A percentile compares a stretch with the other conserved stretches of the same genome.
phyloP scores from a whole-genome alignment of 139 green algal genomes.

The Trebouxia sp. region DNA sequence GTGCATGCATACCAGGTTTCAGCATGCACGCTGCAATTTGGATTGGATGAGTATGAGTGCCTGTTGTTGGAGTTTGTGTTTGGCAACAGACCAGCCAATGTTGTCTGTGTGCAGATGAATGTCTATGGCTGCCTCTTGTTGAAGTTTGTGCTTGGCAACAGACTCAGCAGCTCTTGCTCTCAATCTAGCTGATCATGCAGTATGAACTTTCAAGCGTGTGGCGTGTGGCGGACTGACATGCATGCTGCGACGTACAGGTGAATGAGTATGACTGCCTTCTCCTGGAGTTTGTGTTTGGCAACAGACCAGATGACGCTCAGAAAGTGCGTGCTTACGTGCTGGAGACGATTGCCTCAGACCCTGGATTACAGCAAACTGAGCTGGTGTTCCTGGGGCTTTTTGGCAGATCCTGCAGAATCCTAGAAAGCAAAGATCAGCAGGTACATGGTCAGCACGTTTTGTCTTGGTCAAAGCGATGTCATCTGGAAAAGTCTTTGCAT shows the following conservation, averaged over 20 bases:
- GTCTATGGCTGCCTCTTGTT: slow-evolving; percentile 78
- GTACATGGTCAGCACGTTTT: background rate
- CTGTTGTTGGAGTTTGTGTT: slow-evolving; percentile 76
- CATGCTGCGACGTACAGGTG: slow-evolving; percentile 47
- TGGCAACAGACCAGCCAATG: background rate
- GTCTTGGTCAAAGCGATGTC: background rate
- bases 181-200: too few species aligned
- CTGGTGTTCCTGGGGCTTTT: slow-evolving; percentile 87
- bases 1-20: slow-evolving; percentile 63
- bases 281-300: slow-evolving; percentile 71
- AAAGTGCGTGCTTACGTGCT: slow-evolving; percentile 75
- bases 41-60: slow-evolving; percentile 72
- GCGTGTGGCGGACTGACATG: too few species aligned
- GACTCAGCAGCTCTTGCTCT: too few species aligned
- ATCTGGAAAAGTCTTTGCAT: too few species aligned
- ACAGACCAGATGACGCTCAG: slow-evolving; percentile 67
- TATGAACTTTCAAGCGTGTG: too few species aligned
- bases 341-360: slow-evolving; percentile 80
- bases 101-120: slow-evolving; percentile 38
- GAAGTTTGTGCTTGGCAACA: slow-evolving; percentile 70
- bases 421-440: slow-evolving; percentile 48
- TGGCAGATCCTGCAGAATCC: slow-evolving; percentile 72
- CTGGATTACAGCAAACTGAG: slow-evolving; percentile 82
- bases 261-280: slow-evolving; percentile 74
- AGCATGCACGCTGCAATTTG: background rate